Evolutionary conservation across 352 stramenopile species (phyloP), one percentile per base, ranked within the genome.

Genomic region (Phytophthora idaei): DNA sequence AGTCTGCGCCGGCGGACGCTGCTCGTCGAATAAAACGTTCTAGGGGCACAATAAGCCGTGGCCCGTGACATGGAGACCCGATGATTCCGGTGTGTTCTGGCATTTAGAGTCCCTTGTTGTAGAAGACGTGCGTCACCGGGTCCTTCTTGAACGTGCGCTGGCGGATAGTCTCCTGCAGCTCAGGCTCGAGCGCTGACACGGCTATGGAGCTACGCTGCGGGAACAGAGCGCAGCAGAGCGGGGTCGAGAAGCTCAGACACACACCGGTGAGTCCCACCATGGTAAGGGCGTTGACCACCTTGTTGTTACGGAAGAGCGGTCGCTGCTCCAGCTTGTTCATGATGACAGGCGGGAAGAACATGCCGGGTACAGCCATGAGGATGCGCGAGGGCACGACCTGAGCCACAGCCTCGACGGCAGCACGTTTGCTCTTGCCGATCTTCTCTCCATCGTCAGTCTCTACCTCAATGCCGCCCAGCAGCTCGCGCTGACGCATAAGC

Each of bases 401-500:
- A 17, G 77, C 64, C 37, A 97, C 81, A 27, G 86, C 90, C 52
- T 89, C 82, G 45, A 90, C 74, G 6, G 87, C 90, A 0, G 90
- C 90, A 15, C 61, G 67, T 60, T 85, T 85, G 71, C 83, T 92
- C 69, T 85, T 81, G 57, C 87, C 87, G 27, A 92, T 53, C 36
- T 78, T 71, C n/a, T 91, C 65, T 44, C 84, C 83, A 49, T 88
- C 73, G 14, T 65, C 68, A 2, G 85, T 92, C 66, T 90, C 81
- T 12, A 97, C 85, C 45, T 88, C 78, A 56, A 97, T 94, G 51
- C 89, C 89, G 14, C 87, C 70, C 21, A 92, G 72, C 48, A 96
- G 76, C 64, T 97, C 90, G 60, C 89, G 87, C 66, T 96, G 88
- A 49, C 91, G 83, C 90, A 97, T 97, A 14, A 97, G 67, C 34